A percentile compares a stretch with the other conserved stretches of the same genome.
phyloP scores from a whole-genome alignment of 176 grass and related monocot genomes.

The Cenchrus americanus region DNA sequence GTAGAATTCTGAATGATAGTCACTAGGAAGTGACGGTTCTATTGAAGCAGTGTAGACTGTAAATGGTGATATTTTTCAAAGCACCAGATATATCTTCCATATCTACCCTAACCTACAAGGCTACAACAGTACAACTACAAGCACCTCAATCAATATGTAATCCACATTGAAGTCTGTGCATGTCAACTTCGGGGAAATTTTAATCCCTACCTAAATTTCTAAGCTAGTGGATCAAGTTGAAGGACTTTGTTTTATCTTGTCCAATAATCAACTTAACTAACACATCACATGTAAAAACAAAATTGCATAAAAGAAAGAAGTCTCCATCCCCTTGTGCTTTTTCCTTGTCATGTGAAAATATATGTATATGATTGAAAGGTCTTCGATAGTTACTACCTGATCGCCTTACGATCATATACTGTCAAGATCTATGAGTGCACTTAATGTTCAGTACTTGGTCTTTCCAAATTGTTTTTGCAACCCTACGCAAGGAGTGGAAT shows the following conservation, averaged over 20 bases:
- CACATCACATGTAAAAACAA: background rate
- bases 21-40: background rate
- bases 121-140: background rate
- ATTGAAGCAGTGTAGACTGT: background rate
- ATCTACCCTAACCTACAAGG: background rate
- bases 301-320: background rate
- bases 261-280: background rate
- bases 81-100: background rate
- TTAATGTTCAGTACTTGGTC: too few relatives aligned
- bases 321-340: background rate
- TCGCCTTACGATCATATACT: background rate
- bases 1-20: background rate
- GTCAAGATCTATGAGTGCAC: background rate
- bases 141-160: background rate
- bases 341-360: background rate
- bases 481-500: background rate
- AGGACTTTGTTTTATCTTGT: background rate
- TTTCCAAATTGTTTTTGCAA: background rate
- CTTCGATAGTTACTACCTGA: background rate
- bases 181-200: background rate
- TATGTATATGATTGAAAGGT: background rate
- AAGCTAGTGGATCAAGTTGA: conserved; percentile 20
- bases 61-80: background rate
- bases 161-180: background rate
- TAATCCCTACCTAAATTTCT: background rate